Evolutionary conservation across 345 rosid genomes (phyloP).

Genomic region (Eutrema heterophyllum): DNA sequence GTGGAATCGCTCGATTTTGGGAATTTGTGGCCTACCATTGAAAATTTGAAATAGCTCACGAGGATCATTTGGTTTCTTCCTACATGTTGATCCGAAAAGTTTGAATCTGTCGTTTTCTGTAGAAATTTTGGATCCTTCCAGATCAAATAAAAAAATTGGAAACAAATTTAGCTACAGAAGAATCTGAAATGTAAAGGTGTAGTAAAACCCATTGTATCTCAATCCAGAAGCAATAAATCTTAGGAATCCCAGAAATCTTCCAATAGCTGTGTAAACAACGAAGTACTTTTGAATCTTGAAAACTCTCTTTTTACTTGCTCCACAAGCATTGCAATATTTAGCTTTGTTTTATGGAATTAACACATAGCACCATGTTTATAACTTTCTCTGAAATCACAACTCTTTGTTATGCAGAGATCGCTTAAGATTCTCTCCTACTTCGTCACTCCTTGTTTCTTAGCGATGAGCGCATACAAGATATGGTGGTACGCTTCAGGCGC

Average conservation of each 20-base stretch:
- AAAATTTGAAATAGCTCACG: not conserved
- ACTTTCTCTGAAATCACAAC: not conserved
- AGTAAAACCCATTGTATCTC: not conserved
- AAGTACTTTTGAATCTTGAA: not conserved
- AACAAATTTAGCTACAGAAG: not conserved
- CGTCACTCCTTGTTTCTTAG: conserved; percentile 69
- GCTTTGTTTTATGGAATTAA: not conserved
- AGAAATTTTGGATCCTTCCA: not conserved
- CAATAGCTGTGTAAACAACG: not conserved
- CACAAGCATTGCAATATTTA: not conserved
- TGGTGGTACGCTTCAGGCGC: conserved; percentile 99
- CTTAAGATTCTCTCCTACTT: conserved; percentile 62
- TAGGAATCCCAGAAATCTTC: not conserved
- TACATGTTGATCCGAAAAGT: not conserved
- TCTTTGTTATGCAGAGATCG: conserved; percentile 59
- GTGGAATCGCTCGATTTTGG: not conserved
- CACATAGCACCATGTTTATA: not conserved
- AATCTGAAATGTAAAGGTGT: not conserved
- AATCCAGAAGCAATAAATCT: not conserved
- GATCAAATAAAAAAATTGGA: not conserved
- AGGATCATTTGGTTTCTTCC: not conserved
- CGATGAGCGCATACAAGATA: conserved; percentile 75
- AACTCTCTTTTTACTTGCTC: not conserved
- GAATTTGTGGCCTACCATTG: not conserved
- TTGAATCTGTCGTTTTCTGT: conserved; percentile 1